Evolutionary conservation across 768 basidiomycete species (phyloP).

Genomic region (Leucocoprinus birnbaumii): DNA sequence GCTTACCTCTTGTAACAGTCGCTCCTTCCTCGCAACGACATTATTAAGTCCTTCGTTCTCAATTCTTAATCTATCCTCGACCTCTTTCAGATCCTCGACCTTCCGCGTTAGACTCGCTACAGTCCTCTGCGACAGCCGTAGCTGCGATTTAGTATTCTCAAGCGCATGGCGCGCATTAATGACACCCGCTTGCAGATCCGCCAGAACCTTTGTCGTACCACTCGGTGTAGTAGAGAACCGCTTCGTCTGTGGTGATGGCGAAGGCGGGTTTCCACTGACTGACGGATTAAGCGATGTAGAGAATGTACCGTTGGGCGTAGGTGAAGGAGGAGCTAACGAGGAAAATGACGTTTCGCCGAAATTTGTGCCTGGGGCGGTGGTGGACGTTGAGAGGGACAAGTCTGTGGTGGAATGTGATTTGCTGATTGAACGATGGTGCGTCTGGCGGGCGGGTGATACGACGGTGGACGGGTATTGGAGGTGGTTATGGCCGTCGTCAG

Average conservation of each 20-base stretch:
- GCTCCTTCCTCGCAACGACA: slow-evolving; percentile 84
- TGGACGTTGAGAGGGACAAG: background rate
- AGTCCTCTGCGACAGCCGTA: slow-evolving; percentile 76
- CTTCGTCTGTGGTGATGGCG: slow-evolving; percentile 46
- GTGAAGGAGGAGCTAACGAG: slow-evolving; percentile 34
- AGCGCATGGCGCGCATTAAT: slow-evolving; percentile 75
- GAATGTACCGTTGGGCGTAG: slow-evolving; percentile 24
- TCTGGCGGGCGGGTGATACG: slow-evolving; percentile 21
- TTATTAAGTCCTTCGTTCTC: slow-evolving; percentile 90
- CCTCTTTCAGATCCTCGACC: slow-evolving; percentile 88
- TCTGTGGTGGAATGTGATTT: slow-evolving; percentile 4
- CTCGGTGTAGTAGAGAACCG: slow-evolving; percentile 61
- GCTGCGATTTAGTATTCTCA: slow-evolving; percentile 83
- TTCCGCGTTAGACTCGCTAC: slow-evolving; percentile 84
- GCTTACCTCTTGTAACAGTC: slow-evolving; percentile 78
- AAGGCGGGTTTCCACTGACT: background rate
- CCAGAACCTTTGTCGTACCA: slow-evolving; percentile 84
- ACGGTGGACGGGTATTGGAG: background rate
- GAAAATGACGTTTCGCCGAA: slow-evolving; percentile 16
- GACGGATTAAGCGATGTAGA: slow-evolving; percentile 36
- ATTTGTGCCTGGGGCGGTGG: slow-evolving; percentile 7
- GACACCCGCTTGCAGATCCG: slow-evolving; percentile 84
- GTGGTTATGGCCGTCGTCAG: slow-evolving; percentile 55
- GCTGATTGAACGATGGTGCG: slow-evolving; percentile 24
- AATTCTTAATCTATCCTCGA: slow-evolving; percentile 72